Conservation (phyloP, 495 filamentous ascomycete species). For the Lasiosphaeria hispida region DNA sequence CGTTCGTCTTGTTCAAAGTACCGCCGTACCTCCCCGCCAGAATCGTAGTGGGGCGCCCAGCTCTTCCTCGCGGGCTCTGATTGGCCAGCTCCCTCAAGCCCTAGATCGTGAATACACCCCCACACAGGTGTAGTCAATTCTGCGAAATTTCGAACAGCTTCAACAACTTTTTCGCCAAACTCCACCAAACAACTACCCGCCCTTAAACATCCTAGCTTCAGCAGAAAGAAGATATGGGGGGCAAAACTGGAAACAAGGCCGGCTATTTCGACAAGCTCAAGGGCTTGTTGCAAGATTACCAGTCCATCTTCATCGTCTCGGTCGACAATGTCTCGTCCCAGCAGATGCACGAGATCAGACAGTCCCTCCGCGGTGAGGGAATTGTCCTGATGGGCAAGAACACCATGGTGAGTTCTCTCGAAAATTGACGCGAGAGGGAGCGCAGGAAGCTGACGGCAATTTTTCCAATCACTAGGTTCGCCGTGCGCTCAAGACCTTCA, state of each 20-base stretch:
- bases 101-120: conserved; percentile 25
- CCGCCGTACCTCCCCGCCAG: not conserved
- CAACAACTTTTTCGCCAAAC: conserved; percentile 17
- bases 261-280: conserved; percentile 99
- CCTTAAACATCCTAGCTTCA: conserved; percentile 98
- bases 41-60: conserved; percentile 5
- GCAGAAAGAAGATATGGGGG: conserved; percentile 98
- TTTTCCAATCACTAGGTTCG: conserved; percentile 60
- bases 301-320: conserved; percentile 92
- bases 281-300: conserved; percentile 85
- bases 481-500: conserved; percentile 95
- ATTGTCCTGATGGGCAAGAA: conserved; percentile 99
- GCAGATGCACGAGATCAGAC: conserved; percentile 99
- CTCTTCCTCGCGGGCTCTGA: not conserved
- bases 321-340: conserved; percentile 97
- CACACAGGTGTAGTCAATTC: conserved; percentile 32
- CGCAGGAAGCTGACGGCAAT: not conserved
- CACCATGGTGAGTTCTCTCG: conserved; percentile 77
- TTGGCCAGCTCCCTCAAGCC: conserved; percentile 28
- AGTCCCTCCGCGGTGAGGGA: conserved; percentile 78
- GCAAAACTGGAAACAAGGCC: conserved; percentile 89
- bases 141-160: conserved; percentile 26
- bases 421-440: not conserved
- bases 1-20: not conserved
- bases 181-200: conserved; percentile 43